Evolutionary conservation across 1,139 yeast genomes (phyloP).

Genomic region (Pneumocystis carinii): DNA sequence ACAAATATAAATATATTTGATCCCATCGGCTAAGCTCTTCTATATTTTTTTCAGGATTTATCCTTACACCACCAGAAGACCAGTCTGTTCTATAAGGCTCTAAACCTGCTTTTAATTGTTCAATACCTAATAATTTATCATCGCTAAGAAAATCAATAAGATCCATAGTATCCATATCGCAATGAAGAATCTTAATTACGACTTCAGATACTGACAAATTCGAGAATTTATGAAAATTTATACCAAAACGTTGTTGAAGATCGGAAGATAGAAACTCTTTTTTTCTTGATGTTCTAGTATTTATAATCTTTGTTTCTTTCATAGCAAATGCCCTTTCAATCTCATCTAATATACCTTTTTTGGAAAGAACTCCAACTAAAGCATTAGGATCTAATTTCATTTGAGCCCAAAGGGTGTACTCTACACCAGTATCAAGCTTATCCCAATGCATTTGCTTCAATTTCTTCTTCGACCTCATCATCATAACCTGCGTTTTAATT

Average conservation of each 20-base stretch:
- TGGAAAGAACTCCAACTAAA: conserved; percentile 40
- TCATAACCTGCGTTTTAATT: conserved; percentile 5
- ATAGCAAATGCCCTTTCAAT: conserved; percentile 68
- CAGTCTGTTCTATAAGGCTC: conserved; percentile 56
- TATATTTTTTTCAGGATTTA: conserved; percentile 43
- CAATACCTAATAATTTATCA: conserved; percentile 25
- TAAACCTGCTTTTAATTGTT: conserved; percentile 25
- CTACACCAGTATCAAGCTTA: conserved; percentile 41
- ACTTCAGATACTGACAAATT: conserved; percentile 46
- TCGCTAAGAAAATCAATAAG: conserved; percentile 70
- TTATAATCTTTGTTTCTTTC: conserved; percentile 32
- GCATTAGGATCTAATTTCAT: conserved; percentile 29
- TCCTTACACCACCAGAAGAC: conserved; percentile 22
- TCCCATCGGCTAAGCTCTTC: conserved; percentile 64
- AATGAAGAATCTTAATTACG: conserved; percentile 48
- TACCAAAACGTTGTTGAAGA: conserved; percentile 80
- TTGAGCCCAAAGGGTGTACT: conserved; percentile 71
- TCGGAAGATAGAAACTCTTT: conserved; percentile 61
- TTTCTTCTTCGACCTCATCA: conserved; percentile 41
- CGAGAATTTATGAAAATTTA: conserved; percentile 71
- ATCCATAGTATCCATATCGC: conserved; percentile 54
- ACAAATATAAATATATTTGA: conserved; percentile 58
- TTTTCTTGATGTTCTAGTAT: conserved; percentile 30
- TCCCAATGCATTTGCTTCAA: conserved; percentile 96
- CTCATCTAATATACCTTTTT: conserved; percentile 62